Percentiles rank a stretch among this genome's conserved stretches.
These are phyloP conservation scores for Melaleuca alternifolia DNA, from an alignment of 345 rosid species.

Conservation along the genomic window DNA sequence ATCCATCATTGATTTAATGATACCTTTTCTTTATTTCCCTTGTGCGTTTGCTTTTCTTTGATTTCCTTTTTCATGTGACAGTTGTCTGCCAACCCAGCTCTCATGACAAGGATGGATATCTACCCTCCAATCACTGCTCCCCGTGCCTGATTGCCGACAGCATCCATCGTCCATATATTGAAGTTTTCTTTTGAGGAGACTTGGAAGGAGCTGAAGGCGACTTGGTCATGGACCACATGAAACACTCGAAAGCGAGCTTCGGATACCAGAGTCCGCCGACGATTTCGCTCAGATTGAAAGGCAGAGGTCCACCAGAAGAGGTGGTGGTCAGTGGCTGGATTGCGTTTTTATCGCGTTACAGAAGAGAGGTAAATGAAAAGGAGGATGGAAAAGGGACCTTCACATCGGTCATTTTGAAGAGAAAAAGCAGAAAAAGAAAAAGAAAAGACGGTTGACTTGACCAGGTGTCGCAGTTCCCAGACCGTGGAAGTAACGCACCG, in stretches of 20 bases:
- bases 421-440: too few species aligned
- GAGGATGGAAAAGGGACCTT: neutral
- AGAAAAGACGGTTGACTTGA: neutral
- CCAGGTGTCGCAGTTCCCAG: neutral
- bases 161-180: too few species aligned
- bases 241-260: neutral
- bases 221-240: neutral
- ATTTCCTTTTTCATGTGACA: neutral
- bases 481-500: too few species aligned
- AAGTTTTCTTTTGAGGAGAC: neutral
- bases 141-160: neutral
- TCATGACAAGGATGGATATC: neutral
- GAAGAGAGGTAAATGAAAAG: neutral
- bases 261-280: neutral
- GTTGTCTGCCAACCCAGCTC: neutral
- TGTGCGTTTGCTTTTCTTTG: neutral
- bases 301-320: neutral
- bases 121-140: neutral
- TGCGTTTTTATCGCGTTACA: neutral
- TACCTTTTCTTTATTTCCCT: neutral
- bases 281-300: neutral
- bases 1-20: too few species aligned
- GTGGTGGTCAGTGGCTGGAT: neutral
- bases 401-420: neutral
- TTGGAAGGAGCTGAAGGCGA: neutral